Conservation (phyloP, 2,329 filamentous ascomycete species). For the Pestalotiopsis sp. region DNA sequence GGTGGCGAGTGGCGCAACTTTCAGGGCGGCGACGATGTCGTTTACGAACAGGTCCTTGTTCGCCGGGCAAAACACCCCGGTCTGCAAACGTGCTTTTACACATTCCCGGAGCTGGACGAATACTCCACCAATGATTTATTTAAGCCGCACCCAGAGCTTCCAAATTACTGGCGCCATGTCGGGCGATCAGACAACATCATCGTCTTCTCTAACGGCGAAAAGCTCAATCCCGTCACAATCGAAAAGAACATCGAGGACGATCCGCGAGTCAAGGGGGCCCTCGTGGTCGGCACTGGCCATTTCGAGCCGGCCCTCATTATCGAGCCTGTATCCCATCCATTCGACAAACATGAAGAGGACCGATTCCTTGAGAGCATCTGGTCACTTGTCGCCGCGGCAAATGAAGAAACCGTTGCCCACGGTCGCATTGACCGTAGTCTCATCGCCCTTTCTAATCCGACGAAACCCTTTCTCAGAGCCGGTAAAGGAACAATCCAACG, state of each 20-base stretch:
- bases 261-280: conserved; percentile 39
- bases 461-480: conserved; percentile 45
- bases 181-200: conserved; percentile 23
- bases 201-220: conserved; percentile 12
- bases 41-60: conserved; percentile 41
- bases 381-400: conserved; percentile 44
- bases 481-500: conserved; percentile 50
- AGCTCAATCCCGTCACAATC: conserved; percentile 27
- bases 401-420: conserved; percentile 46
- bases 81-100: conserved; percentile 24
- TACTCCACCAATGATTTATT: background rate
- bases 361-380: conserved; percentile 45
- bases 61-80: conserved; percentile 39
- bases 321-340: conserved; percentile 40
- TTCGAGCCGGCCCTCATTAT: conserved; percentile 52
- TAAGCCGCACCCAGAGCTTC: conserved; percentile 4
- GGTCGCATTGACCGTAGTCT: conserved; percentile 45
- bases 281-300: conserved; percentile 47
- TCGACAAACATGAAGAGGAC: conserved; percentile 25
- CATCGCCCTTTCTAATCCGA: conserved; percentile 39
- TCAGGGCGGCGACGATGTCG: conserved; percentile 24
- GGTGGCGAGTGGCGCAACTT: conserved; percentile 41
- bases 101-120: conserved; percentile 6
- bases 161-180: conserved; percentile 24
- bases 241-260: conserved; percentile 42